Conservation (phyloP, 129 eudicot species). For the Helianthus annuus region DNA sequence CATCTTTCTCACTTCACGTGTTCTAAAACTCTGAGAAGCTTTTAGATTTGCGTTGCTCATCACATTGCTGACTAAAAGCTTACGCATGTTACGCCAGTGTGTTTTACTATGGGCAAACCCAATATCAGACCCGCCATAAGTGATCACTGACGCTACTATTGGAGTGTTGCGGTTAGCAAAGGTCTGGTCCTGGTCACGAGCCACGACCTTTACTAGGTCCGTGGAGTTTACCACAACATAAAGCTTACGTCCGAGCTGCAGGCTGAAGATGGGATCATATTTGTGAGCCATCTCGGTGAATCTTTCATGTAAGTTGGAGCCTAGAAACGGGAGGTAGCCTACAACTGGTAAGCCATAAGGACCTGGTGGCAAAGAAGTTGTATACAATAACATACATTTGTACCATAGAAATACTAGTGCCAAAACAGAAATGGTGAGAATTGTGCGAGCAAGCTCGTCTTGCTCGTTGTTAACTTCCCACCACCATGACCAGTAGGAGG, state of each 20-base stretch:
- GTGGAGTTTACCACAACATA: no score
- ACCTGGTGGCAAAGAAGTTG: not conserved
- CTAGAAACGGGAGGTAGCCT: not conserved
- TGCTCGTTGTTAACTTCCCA: not conserved
- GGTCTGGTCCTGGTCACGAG: not conserved
- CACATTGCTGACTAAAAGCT: no score
- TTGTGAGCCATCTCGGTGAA: no score
- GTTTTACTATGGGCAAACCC: not conserved
- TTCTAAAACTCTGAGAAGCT: not conserved
- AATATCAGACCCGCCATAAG: not conserved
- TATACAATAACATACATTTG: not conserved
- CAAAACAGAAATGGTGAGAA: no score
- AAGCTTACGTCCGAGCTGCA: no score
- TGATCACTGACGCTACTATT: not conserved
- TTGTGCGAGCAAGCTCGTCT: not conserved
- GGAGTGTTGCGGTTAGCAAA: not conserved
- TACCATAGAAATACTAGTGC: no score
- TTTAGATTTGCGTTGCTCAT: no score
- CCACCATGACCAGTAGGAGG: slow-evolving; percentile 28
- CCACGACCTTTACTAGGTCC: no score
- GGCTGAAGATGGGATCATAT: no score
- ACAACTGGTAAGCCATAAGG: not conserved
- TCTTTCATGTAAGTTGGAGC: not conserved
- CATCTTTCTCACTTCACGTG: not conserved
- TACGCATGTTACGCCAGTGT: not conserved